Evolutionary conservation across 2,329 filamentous ascomycete genomes (phyloP).

Genomic region (Tolypocladium cylindrosporum): DNA sequence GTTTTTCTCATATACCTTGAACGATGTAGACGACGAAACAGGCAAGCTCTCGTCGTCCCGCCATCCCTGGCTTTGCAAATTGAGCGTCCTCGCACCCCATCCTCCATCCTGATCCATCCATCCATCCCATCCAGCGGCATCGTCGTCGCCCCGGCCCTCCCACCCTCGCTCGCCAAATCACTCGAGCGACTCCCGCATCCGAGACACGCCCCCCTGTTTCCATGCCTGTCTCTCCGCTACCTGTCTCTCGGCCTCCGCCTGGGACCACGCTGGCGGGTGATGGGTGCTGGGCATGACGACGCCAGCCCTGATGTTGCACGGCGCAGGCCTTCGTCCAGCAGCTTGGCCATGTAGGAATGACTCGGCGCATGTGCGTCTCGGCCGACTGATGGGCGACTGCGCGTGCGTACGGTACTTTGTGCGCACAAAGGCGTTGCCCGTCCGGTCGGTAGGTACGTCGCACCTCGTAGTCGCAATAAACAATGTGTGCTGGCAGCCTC

Average conservation of each 20-base stretch:
- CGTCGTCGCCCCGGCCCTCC: background rate
- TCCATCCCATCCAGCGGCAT: background rate
- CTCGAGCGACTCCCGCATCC: background rate
- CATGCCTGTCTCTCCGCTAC: background rate
- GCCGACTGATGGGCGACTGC: background rate
- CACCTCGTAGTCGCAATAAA: background rate
- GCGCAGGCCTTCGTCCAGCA: background rate
- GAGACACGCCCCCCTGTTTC: background rate
- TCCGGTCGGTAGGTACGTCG: background rate
- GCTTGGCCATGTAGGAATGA: background rate
- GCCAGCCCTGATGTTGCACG: background rate
- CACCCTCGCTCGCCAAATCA: background rate
- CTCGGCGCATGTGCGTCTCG: background rate
- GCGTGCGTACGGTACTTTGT: background rate
- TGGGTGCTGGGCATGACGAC: background rate
- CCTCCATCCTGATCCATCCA: background rate
- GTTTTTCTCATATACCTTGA: background rate
- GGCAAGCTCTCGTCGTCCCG: background rate
- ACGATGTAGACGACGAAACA: background rate
- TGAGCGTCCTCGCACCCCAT: background rate
- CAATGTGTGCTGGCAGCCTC: constrained; percentile 1
- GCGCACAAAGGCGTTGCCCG: background rate
- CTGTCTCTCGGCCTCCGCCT: background rate
- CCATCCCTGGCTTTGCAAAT: background rate
- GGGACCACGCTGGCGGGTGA: background rate